Evolutionary conservation across 129 eudicot species (phyloP), one percentile per base, ranked within the genome.

Genomic region (Arctium lappa): DNA sequence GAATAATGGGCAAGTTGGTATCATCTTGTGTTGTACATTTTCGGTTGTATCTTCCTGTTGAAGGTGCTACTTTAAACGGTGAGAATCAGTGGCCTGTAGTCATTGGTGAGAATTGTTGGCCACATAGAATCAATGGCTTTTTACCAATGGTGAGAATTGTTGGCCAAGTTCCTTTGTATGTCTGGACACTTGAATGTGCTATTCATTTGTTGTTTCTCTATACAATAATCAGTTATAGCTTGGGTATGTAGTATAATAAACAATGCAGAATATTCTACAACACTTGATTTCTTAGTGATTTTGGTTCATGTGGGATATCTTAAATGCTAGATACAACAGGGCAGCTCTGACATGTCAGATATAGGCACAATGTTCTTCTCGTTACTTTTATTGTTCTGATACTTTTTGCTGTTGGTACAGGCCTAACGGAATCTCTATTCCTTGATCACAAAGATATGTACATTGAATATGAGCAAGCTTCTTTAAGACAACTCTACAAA

Each of bases 371-470:
- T 50, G 40, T 76, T 71, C 77, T 34, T 82, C 12, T 50, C 15
- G 79, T 39, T 38, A 65, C 72, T 33, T 81, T 37, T 74, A 32
- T 38, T 80, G 83, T 48, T 27, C 76, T 79, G 72, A 79, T 80
- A 73, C 71, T 38, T 63, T 65, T 79, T 75, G 15, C 69, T 84
- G 44, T 75, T 87, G 65, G 29, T 80, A 63, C 94, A 89, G 99
- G 99, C 78, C 86, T 93, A 38, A 96, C 99, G 34, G 99, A 96
- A 83, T 96, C 98, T 69, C 85, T 96, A 70, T 93, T 96, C 91
- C 86, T 91, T 75, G 89, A 92, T 69, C 98, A 91, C 86, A 93
- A 93, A 82, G 99, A 96, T 83, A 91, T 91, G 48, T 96, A 96
- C 83, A 91, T 92, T 8, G 99, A 96, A 73, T 94, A 84, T 78